Percentiles rank a stretch among this genome's conserved stretches.
Conservation (phyloP, 805 yeast genomes). For the Candida boleticola region DNA sequence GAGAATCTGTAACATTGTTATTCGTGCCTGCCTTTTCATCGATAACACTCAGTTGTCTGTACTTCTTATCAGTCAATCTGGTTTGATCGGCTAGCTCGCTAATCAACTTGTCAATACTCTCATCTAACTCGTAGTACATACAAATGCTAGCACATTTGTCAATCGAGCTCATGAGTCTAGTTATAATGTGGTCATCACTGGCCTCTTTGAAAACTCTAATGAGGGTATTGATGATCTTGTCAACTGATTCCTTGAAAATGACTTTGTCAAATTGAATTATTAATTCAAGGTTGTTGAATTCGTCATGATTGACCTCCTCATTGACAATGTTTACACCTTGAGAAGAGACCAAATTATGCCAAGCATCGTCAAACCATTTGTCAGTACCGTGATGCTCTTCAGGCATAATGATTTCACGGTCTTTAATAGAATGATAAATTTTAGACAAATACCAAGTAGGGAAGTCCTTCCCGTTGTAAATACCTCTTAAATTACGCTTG, state of each 20-base stretch:
- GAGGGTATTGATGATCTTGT: constrained; percentile 66
- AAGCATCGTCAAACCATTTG: constrained; percentile 84
- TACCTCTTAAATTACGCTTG: constrained; percentile 75
- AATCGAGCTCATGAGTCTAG: constrained; percentile 81
- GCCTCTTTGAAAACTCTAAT: constrained; percentile 83
- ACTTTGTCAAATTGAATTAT: constrained; percentile 64
- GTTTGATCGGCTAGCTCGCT: constrained; percentile 67
- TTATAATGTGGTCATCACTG: constrained; percentile 83
- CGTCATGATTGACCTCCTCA: constrained; percentile 13
- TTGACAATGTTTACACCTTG: constrained; percentile 16
- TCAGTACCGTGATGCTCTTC: constrained; percentile 95
- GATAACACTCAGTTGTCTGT: constrained; percentile 4
- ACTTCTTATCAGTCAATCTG: constrained; percentile 49
- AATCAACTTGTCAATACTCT: constrained; percentile 65
- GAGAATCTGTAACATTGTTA: not conserved
- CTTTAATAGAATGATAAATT: constrained; percentile 76
- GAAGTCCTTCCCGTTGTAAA: constrained; percentile 72
- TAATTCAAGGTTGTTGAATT: constrained; percentile 19
- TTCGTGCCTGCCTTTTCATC: constrained; percentile 4
- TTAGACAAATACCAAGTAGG: constrained; percentile 82
- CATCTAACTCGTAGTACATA: constrained; percentile 53
- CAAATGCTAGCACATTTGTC: constrained; percentile 85
- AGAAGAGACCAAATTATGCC: constrained; percentile 62
- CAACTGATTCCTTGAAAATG: constrained; percentile 63
- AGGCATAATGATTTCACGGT: constrained; percentile 93